Evolutionary conservation across 2,329 filamentous ascomycete genomes (phyloP), one percentile per base, ranked within the genome.

Genomic region (Pezicula rhizophila): DNA sequence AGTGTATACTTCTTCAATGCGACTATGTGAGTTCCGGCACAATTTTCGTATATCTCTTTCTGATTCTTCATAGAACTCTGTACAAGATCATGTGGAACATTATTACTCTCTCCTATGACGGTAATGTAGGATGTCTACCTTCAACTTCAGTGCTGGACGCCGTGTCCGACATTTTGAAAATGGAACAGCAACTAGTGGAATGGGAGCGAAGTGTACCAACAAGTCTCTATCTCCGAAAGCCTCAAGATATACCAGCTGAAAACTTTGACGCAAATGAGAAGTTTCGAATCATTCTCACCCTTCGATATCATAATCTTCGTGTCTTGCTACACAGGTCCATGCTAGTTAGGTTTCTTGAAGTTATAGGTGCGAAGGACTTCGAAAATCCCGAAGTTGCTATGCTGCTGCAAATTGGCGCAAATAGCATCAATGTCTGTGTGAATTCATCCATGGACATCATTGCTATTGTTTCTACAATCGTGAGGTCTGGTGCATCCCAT

Each of bases 281-380:
- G 57, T 68, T 74, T 35, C 64, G 66, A 3, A 61, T 75, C 7
- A 69, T 78, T 3, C 59, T 74, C 0, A 67, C 66, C 0, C 49
- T 73, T 14, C 64, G 71, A n/a, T 70, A 69, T 49, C 62, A 65
- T 15, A 71, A 73, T 49, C 53, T 70, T 3, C 65, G 65, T 3
- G 63, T 73, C 5, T 61, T 74, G 2, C 47, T 71, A 1, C 70
- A 73, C 43, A 63, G 71, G 2, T 67, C 67, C 7, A 57, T 71
- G 8, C 60, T 73, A 1, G 65, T 65, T 20, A 66, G 64, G 44
- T 67, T 70, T 28, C 53, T 73, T 5, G 63, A 66, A 14, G 48
- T 53, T 26, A 45, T 51, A 20, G 48, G 52, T 11, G 46, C 43
- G 4, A 14, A 33, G 33, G 42, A 40, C 38, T 11, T 28, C 15